Conservation (phyloP, 176 grass and related monocot species). For the Oryza australiensis region DNA sequence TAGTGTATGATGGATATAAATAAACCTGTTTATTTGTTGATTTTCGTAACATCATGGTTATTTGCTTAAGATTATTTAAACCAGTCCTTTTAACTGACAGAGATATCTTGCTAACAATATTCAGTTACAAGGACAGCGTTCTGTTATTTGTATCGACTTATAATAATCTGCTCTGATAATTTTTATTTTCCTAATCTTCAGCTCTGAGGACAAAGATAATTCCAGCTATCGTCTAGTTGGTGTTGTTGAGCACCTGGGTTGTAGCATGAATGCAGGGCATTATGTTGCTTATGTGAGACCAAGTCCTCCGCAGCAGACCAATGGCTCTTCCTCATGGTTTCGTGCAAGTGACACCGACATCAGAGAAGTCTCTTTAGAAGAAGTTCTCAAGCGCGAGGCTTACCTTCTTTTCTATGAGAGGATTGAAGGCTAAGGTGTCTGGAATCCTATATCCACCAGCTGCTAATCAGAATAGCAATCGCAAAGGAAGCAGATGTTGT, state of each 20-base stretch:
- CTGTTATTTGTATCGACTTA: background rate
- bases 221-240: constrained; percentile 44
- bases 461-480: background rate
- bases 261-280: constrained; percentile 1
- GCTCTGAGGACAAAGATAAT: constrained; percentile 33
- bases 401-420: constrained; percentile 91
- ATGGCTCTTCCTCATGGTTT: constrained; percentile 53
- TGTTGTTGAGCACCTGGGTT: constrained; percentile 44
- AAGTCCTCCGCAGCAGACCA: background rate
- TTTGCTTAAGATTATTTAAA: no score
- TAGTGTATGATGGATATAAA: background rate
- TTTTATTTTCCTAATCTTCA: constrained; percentile 23
- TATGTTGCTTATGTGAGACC: constrained; percentile 64
- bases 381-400: constrained; percentile 61
- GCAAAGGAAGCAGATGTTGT: background rate
- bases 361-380: constrained; percentile 52
- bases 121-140: background rate
- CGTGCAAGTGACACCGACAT: constrained; percentile 52
- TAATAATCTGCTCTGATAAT: background rate
- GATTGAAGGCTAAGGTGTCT: constrained; percentile 31
- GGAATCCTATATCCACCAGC: background rate
- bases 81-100: background rate
- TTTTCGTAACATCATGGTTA: background rate
- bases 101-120: background rate
- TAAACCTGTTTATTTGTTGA: constrained; percentile 7